Percentiles rank a stretch among this genome's conserved stretches.
These are phyloP conservation scores for Quercus parvula DNA, from an alignment of 306 rosid genomes.

Conservation along the genomic window DNA sequence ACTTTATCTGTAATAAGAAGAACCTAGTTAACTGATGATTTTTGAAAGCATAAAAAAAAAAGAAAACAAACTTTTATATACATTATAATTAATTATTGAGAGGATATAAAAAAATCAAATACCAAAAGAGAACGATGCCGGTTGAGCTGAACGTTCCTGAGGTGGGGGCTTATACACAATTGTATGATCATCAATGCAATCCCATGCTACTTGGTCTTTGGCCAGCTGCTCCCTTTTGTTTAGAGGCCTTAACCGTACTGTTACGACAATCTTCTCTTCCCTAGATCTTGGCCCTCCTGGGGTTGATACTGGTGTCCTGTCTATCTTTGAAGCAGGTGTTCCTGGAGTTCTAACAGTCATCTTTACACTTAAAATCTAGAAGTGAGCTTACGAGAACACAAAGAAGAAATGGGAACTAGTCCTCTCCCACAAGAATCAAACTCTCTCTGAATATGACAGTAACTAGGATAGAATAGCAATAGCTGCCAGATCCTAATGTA, in stretches of 20 bases:
- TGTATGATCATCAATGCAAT: constrained; percentile 69
- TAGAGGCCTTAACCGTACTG: constrained; percentile 87
- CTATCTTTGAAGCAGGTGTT: constrained; percentile 87
- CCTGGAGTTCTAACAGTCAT: constrained; percentile 91
- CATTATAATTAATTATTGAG: background rate
- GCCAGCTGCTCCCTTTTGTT: constrained; percentile 85
- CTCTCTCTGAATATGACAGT: background rate
- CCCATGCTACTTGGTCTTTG: constrained; percentile 97
- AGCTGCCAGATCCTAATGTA: constrained; percentile 9
- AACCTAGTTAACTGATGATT: constrained; percentile 4
- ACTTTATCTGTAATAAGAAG: constrained; percentile 72
- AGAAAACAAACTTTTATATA: background rate
- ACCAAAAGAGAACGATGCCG: constrained; percentile 81
- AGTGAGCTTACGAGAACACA: background rate
- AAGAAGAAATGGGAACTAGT: background rate
- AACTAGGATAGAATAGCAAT: background rate
- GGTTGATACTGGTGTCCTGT: constrained; percentile 79
- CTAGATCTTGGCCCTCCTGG: constrained; percentile 72
- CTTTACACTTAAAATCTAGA: constrained; percentile 6
- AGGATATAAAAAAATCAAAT: constrained; percentile 14
- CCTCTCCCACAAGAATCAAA: background rate
- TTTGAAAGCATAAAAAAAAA: background rate
- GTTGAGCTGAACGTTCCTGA: constrained; percentile 69
- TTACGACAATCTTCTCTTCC: constrained; percentile 97
- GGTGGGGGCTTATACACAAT: constrained; percentile 64